phyloP scores from a whole-genome alignment of 768 basidiomycete species.

The Suillus bovinus region DNA sequence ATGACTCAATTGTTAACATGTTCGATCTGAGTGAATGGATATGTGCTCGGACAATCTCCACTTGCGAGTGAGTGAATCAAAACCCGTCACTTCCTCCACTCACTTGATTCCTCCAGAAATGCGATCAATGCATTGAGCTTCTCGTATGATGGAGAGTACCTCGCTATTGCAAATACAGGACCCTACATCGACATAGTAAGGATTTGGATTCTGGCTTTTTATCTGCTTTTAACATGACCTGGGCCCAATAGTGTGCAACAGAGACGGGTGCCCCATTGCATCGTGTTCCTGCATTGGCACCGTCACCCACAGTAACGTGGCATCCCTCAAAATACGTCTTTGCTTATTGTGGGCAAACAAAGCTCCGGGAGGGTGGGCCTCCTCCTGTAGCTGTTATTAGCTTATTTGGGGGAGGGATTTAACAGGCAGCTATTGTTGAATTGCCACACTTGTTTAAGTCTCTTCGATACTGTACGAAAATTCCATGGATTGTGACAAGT shows the following conservation, averaged over 20 bases:
- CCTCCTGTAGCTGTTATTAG: slow-evolving; percentile 69
- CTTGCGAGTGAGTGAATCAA: slow-evolving; percentile 67
- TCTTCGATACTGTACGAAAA: not conserved
- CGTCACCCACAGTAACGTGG: slow-evolving; percentile 79
- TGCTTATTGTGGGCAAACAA: slow-evolving; percentile 80
- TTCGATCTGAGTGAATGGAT: slow-evolving; percentile 84
- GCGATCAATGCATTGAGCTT: slow-evolving; percentile 75
- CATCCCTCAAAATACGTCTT: slow-evolving; percentile 82
- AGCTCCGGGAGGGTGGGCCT: slow-evolving; percentile 61
- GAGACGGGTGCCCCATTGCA: slow-evolving; percentile 76
- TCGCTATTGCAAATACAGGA: slow-evolving; percentile 74
- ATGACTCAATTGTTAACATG: slow-evolving; percentile 81
- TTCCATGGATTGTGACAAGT: not conserved
- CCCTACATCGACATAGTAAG: slow-evolving; percentile 77
- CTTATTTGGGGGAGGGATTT: slow-evolving; percentile 60
- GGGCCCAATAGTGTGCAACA: slow-evolving; percentile 63
- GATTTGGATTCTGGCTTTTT: slow-evolving; percentile 6
- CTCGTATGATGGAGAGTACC: slow-evolving; percentile 81
- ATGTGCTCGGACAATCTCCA: slow-evolving; percentile 70
- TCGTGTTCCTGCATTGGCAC: slow-evolving; percentile 70
- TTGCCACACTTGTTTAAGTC: not conserved
- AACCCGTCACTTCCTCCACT: not conserved
- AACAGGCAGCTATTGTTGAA: not conserved
- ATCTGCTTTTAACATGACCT: slow-evolving; percentile 5
- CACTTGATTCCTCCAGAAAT: slow-evolving; percentile 44